A percentile compares a stretch with the other conserved stretches of the same genome.
phyloP scores from a whole-genome alignment of 495 filamentous ascomycete species.

The Parachaetomium inaequale region DNA sequence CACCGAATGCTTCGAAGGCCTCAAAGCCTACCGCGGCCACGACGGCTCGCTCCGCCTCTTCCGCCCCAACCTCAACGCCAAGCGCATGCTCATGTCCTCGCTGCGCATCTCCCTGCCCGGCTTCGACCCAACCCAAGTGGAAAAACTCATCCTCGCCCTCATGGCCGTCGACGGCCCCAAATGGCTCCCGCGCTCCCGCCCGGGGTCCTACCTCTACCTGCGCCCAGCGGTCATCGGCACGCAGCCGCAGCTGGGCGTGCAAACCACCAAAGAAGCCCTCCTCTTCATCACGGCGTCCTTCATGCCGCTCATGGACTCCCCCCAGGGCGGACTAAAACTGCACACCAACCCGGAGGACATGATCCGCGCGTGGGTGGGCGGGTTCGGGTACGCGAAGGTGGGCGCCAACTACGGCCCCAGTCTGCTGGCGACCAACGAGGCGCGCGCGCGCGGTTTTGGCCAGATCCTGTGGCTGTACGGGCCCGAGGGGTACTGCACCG shows the following conservation, averaged over 20 bases:
- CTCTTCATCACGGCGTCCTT: constrained; percentile 75
- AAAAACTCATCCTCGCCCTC: constrained; percentile 69
- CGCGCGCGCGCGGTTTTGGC: constrained; percentile 65
- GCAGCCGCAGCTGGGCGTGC: constrained; percentile 73
- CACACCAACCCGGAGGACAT: constrained; percentile 72
- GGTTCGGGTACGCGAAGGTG: constrained; percentile 85
- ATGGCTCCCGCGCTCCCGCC: constrained; percentile 71
- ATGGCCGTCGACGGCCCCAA: constrained; percentile 66
- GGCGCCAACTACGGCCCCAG: constrained; percentile 89
- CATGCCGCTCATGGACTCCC: constrained; percentile 62
- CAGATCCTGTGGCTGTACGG: constrained; percentile 94
- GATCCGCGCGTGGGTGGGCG: constrained; percentile 88
- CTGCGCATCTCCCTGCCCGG: constrained; percentile 72
- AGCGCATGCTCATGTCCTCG: constrained; percentile 68
- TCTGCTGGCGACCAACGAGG: constrained; percentile 70
- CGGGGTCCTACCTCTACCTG: constrained; percentile 68
- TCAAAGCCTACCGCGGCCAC: constrained; percentile 81
- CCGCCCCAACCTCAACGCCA: constrained; percentile 72
- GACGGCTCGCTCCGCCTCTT: constrained; percentile 83
- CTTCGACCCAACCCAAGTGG: constrained; percentile 67
- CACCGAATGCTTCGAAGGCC: constrained; percentile 87
- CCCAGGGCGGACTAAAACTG: constrained; percentile 64
- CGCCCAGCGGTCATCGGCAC: constrained; percentile 83
- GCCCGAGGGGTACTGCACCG: constrained; percentile 68
- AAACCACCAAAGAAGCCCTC: constrained; percentile 74